phyloP scores from a whole-genome alignment of 176 grass and related monocot species.

The Thinopyrum elongatum region DNA sequence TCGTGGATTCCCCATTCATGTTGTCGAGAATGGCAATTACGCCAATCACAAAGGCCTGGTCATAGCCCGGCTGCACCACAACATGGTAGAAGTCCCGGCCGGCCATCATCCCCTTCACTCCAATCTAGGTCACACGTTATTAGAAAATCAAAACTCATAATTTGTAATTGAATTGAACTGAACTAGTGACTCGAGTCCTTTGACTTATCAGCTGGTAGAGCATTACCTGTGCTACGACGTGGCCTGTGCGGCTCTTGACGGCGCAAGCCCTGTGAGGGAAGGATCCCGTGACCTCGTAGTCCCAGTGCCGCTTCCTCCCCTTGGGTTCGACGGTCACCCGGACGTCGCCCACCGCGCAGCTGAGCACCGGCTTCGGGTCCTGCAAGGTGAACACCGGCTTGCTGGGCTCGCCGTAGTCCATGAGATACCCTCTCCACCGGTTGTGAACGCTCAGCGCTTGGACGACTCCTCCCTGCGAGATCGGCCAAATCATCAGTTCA shows the following conservation, averaged over 20 bases:
- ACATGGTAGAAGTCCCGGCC: slow-evolving; percentile 84
- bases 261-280: slow-evolving; percentile 69
- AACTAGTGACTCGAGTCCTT: background rate
- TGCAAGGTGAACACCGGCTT: slow-evolving; percentile 73
- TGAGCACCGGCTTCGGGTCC: slow-evolving; percentile 59
- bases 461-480: slow-evolving; percentile 48
- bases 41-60: slow-evolving; percentile 80
- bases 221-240: slow-evolving; percentile 71
- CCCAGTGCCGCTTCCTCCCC: slow-evolving; percentile 52
- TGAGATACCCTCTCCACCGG: slow-evolving; percentile 65
- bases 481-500: background rate
- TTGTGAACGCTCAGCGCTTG: slow-evolving; percentile 73
- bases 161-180: background rate
- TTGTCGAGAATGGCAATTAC: slow-evolving; percentile 92
- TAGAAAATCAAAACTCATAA: background rate
- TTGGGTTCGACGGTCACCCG: slow-evolving; percentile 56
- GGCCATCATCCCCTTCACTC: slow-evolving; percentile 61
- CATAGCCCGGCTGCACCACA: slow-evolving; percentile 79
- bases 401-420: slow-evolving; percentile 56
- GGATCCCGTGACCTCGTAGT: slow-evolving; percentile 79
- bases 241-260: slow-evolving; percentile 58
- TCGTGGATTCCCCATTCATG: slow-evolving; percentile 83
- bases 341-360: slow-evolving; percentile 45
- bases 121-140: slow-evolving; percentile 42
- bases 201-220: background rate